Evolutionary conservation across 768 basidiomycete genomes (phyloP).

Genomic region (Boletales sp.): DNA sequence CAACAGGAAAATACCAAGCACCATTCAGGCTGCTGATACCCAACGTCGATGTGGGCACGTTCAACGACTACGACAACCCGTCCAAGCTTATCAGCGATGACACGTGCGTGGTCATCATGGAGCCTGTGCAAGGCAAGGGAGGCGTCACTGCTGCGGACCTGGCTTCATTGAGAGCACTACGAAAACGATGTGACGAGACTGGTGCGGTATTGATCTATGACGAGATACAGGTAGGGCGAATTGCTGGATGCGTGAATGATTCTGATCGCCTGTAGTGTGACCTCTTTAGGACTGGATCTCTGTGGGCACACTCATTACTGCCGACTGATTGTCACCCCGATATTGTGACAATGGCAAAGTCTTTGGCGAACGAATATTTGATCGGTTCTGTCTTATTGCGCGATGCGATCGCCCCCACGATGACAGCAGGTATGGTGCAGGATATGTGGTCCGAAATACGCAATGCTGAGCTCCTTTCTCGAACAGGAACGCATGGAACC

Average conservation of each 20-base stretch:
- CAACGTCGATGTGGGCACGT: conserved; percentile 67
- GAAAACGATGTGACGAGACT: conserved; percentile 82
- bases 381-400: conserved; percentile 90
- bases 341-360: conserved; percentile 98
- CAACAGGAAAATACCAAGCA: conserved; percentile 89
- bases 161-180: conserved; percentile 74
- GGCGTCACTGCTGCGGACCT: conserved; percentile 71
- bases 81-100: conserved; percentile 67
- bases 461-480: neutral
- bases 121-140: conserved; percentile 98
- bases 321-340: conserved; percentile 93
- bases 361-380: conserved; percentile 93
- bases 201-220: conserved; percentile 95
- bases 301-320: conserved; percentile 85
- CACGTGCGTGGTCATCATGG: conserved; percentile 92
- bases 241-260: conserved; percentile 18
- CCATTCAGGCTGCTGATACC: conserved; percentile 92
- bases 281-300: conserved; percentile 21
- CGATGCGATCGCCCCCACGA: conserved; percentile 71
- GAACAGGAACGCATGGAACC: conserved; percentile 87
- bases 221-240: conserved; percentile 84
- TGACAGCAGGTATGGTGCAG: conserved; percentile 71
- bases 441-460: neutral
- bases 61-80: conserved; percentile 68
- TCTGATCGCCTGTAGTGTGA: conserved; percentile 67